Evolutionary conservation across 106 monocot species (phyloP), one percentile per base, ranked within the genome.

Genomic region (Dioscorea zingiberensis): DNA sequence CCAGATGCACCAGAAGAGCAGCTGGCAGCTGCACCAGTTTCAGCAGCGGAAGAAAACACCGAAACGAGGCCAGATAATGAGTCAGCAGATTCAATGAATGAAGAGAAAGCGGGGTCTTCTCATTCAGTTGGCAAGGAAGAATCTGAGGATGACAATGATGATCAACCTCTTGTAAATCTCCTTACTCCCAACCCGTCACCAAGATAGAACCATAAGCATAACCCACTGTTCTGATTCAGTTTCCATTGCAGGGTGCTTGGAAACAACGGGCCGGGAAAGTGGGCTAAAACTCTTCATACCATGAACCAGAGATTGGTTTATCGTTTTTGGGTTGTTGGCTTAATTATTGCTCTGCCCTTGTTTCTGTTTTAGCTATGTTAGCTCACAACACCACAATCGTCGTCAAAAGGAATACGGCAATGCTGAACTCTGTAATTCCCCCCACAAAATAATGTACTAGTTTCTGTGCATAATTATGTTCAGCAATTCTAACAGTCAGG

Each of bases 91-190:
- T 44, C 60, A 25, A 26, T 44, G 25, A 29, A 64, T 7, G 76
- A 77, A 44, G 30, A 53, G 27, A 51, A 46, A 27, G 14, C 13
- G 22, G 73, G 68, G 27, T 48, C 56, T 62, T 32, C 60, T 4
- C 66, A 4, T 30, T 26, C 48, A n/a, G 57, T 60, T 48, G 58
- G 24, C 70, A 62, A 61, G 19, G 71, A 65, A 53, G 70, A 78
- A 63, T 89, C 94, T 21, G 94, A 94, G 19, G 71, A 65, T 32
- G 70, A 78, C 60, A 84, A 89, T 24, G 94, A 94, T 57, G 71
- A 87, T 29, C 83, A 87, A 48, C 84, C 84, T 62, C 84, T 85
- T 62, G 94, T 94, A 85, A 82, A 55, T 53, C 61, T 44, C 49
- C 69, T 67, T 15, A 22, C 56, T 38, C 12, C 18, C 10, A 56